phyloP scores from a whole-genome alignment of 768 basidiomycete genomes.

The Russula virescens region DNA sequence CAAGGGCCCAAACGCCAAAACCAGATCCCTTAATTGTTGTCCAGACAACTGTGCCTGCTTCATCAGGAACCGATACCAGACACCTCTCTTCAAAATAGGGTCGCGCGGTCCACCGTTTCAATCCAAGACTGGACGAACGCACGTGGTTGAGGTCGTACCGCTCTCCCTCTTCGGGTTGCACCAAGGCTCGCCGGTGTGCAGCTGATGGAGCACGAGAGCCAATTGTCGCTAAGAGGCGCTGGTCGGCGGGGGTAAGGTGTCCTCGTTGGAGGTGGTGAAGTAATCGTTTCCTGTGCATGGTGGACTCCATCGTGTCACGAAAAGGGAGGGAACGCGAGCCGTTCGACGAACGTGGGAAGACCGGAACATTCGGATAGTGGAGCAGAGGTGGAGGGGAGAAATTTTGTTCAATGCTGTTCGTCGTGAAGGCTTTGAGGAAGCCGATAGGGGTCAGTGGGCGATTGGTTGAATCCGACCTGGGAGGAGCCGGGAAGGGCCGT shows the following conservation, averaged over 20 bases:
- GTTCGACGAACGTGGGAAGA: conserved; percentile 52
- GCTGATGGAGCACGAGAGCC: conserved; percentile 31
- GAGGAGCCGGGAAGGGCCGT: conserved; percentile 7
- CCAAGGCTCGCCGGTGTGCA: conserved; percentile 26
- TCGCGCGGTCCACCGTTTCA: conserved; percentile 20
- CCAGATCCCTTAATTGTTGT: conserved; percentile 22
- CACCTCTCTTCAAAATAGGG: conserved; percentile 22
- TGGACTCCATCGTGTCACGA: conserved; percentile 37
- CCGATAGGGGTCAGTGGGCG: conserved; percentile 32
- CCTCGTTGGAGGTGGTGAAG: conserved; percentile 39
- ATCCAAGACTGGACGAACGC: conserved; percentile 28
- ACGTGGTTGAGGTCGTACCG: conserved; percentile 29
- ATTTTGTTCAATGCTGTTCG: conserved; percentile 40
- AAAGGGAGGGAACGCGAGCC: conserved; percentile 34
- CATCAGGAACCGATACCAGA: conserved; percentile 16
- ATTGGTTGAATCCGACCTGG: conserved; percentile 1
- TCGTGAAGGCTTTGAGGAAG: conserved; percentile 38
- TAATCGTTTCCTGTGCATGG: conserved; percentile 46
- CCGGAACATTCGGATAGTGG: conserved; percentile 29
- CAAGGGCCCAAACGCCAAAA: conserved; percentile 25
- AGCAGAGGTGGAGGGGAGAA: conserved; percentile 44
- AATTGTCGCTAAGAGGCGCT: conserved; percentile 40
- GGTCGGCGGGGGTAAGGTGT: conserved; percentile 36
- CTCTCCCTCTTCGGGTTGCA: conserved; percentile 29
- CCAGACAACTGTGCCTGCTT: conserved; percentile 15